Percentiles rank a stretch among this genome's conserved stretches.
phyloP scores from a whole-genome alignment of 2,329 filamentous ascomycete genomes.

The Dactylella cylindrospora region DNA sequence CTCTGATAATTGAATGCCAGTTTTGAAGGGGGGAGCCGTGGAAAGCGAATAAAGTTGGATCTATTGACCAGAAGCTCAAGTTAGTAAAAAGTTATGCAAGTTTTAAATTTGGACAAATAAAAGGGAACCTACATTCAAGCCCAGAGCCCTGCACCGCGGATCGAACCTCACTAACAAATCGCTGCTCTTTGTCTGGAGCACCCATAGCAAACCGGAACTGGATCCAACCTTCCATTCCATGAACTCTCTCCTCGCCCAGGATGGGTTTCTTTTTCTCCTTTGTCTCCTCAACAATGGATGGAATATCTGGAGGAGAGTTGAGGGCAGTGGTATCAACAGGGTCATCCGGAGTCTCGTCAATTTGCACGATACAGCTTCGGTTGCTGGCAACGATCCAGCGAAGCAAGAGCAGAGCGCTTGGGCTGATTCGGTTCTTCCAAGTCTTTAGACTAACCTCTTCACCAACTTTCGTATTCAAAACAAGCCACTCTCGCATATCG shows the following conservation, averaged over 20 bases:
- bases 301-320: conserved; percentile 15
- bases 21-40: conserved; percentile 76
- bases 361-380: conserved; percentile 78
- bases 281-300: conserved; percentile 20
- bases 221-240: conserved; percentile 66
- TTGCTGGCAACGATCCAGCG: conserved; percentile 92
- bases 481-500: conserved; percentile 60
- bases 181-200: conserved; percentile 79
- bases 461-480: conserved; percentile 48
- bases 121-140: conserved; percentile 19
- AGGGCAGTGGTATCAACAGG: conserved; percentile 14
- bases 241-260: conserved; percentile 58
- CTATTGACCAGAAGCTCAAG: conserved; percentile 46
- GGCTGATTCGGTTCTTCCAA: conserved; percentile 65
- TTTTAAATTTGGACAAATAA: not conserved
- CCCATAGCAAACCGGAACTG: conserved; percentile 90
- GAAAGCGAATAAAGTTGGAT: conserved; percentile 80
- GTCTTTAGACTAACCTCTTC: conserved; percentile 49
- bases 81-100: not conserved
- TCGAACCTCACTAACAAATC: conserved; percentile 66
- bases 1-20: conserved; percentile 87
- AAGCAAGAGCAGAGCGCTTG: conserved; percentile 68
- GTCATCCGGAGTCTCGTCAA: conserved; percentile 56
- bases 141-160: conserved; percentile 28
- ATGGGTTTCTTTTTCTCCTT: conserved; percentile 34